Base-by-base conservation (phyloP, 2,329 filamentous ascomycete genomes). In the Fusarium beomiforme region DNA sequence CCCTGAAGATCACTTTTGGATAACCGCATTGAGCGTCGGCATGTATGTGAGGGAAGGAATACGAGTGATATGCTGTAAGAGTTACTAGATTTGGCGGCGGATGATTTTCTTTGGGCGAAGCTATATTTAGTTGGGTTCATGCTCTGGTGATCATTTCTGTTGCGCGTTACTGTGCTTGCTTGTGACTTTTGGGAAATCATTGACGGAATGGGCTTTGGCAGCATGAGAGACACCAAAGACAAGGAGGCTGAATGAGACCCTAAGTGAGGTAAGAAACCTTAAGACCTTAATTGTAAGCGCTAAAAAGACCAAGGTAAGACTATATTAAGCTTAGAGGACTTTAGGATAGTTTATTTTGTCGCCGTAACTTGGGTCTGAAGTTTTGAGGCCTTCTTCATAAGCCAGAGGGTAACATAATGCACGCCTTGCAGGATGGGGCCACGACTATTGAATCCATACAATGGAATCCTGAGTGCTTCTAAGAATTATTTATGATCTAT, bases 1-100 rank as follows among this genome's bases (percentile, higher is more conserved):
- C 54, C 44, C 53, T 63, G 62, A 42, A 12, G 36, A 70, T 64
- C 62, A 39, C 37, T 59, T 34, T 53, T 59, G 41, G 50, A 6
- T 33, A 16, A 50, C 57, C 67, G 67, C 37, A 70, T 64, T 31
- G n/a, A 39, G 61, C 17, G 33, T 44, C 42, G 24, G 33, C 21
- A 44, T 44, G 43, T n/a, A 26, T 17, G 21, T 23, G 58, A 24
- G 37, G 49, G 24, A 39, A n/a, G 29, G 14, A 62, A 70, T 70
- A 70, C 67, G 67, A 70, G 21, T n/a, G 14, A 11, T 8, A 31
- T 67, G 67, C 67, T 62, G 26, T 36, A 56, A 26, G 19, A n/a
- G 17, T 31, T 51, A 9, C 47, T 19, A 37, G 5, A n/a, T 26
- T 16, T 21, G 26, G 36, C 12, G 17, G n/a, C 11, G 21, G n/a